These are phyloP conservation scores for Coemansia sp. DNA, from an alignment of 192 early-diverging fungal genomes.

Conservation along the genomic window DNA sequence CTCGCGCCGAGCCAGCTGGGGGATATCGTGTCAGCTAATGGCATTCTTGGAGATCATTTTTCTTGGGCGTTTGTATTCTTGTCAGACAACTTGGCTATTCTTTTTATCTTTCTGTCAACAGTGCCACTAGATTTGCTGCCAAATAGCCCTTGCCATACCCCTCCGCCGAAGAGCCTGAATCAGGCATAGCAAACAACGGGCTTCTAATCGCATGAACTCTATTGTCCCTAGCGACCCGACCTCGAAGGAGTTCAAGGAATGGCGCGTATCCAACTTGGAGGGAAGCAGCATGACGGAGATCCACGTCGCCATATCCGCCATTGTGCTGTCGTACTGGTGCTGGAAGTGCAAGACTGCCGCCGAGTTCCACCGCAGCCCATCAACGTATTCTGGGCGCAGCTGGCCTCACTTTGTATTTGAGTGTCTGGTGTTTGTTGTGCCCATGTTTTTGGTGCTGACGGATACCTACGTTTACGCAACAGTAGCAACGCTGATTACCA, in stretches of 20 bases:
- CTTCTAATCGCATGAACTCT: not conserved
- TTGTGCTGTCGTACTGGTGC: conserved; percentile 45
- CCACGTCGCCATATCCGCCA: conserved; percentile 35
- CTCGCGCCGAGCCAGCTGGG: too few species aligned
- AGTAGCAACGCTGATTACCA: conserved; percentile 9
- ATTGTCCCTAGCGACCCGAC: conserved; percentile 24
- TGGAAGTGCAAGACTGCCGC: conserved; percentile 53
- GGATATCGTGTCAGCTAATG: too few species aligned
- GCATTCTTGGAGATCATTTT: too few species aligned
- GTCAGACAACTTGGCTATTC: too few species aligned
- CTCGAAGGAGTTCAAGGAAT: conserved; percentile 50
- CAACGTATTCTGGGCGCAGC: conserved; percentile 14
- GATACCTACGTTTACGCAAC: conserved; percentile 24
- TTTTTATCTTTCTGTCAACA: too few species aligned
- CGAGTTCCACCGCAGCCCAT: conserved; percentile 35
- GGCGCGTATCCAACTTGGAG: conserved; percentile 39
- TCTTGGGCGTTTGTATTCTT: too few species aligned
- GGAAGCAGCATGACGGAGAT: conserved; percentile 47
- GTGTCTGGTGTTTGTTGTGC: conserved; percentile 28
- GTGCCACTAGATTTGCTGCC: too few species aligned
- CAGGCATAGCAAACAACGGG: too few species aligned
- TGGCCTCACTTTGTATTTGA: conserved; percentile 29
- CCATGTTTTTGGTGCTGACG: conserved; percentile 42
- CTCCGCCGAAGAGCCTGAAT: too few species aligned
- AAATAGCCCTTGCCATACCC: too few species aligned